Conservation (phyloP, 2,329 filamentous ascomycete genomes). For the Cyphellophora europaea region DNA sequence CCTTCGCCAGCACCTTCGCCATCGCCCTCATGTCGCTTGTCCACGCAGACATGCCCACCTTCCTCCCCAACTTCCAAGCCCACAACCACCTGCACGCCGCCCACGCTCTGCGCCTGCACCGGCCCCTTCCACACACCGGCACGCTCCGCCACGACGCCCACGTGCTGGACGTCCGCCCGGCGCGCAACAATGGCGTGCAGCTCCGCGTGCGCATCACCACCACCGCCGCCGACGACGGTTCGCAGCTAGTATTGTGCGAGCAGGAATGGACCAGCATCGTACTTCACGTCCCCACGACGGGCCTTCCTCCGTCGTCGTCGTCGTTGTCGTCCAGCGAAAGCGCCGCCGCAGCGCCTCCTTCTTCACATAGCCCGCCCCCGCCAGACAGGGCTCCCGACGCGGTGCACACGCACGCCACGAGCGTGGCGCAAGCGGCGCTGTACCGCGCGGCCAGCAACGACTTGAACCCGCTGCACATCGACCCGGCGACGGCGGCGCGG, state of each 20-base stretch:
- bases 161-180: conserved; percentile 8
- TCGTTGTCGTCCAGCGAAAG: no score
- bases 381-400: conserved; percentile 6
- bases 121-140: conserved; percentile 4
- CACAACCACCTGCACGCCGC: conserved; percentile 11
- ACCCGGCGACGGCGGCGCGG: conserved; percentile 5
- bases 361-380: neutral
- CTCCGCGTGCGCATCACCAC: conserved; percentile 9
- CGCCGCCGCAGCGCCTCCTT: neutral
- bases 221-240: conserved; percentile 1
- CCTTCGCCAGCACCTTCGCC: conserved; percentile 6
- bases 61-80: conserved; percentile 7
- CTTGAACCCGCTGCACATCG: conserved; percentile 11
- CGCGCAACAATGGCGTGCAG: conserved; percentile 8
- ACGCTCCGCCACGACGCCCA: conserved; percentile 5
- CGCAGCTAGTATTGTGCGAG: conserved; percentile 7
- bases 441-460: conserved; percentile 12
- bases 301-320: no score
- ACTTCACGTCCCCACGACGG: conserved; percentile 7
- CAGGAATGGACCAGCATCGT: conserved; percentile 12
- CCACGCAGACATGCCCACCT: conserved; percentile 5
- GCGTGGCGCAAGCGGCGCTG: conserved; percentile 6
- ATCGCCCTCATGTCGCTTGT: conserved; percentile 8
- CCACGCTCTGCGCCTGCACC: conserved; percentile 8
- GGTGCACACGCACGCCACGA: conserved; percentile 4